Evolutionary conservation across 768 basidiomycete genomes (phyloP).

Genomic region (Termitomyces sp.): DNA sequence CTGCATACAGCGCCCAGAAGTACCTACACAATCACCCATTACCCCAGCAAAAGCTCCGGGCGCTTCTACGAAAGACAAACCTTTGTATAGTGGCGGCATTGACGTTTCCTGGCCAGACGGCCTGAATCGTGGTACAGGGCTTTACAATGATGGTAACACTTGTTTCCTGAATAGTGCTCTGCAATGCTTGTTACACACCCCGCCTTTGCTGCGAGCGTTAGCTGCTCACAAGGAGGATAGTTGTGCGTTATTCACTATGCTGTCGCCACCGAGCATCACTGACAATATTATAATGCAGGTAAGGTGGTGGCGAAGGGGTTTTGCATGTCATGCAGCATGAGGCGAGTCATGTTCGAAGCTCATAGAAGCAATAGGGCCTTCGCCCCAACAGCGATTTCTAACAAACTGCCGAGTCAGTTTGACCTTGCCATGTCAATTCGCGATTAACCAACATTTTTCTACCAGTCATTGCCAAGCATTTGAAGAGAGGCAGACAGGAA

Average conservation of each 20-base stretch:
- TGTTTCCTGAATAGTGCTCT: slow-evolving; percentile 95
- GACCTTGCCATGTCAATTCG: background rate
- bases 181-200: slow-evolving; percentile 90
- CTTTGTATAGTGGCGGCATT: slow-evolving; percentile 49
- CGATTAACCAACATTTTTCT: slow-evolving; percentile 3
- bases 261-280: background rate
- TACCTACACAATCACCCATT: slow-evolving; percentile 11
- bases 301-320: slow-evolving; percentile 41
- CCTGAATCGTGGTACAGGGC: slow-evolving; percentile 49
- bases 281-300: slow-evolving; percentile 24
- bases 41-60: slow-evolving; percentile 17
- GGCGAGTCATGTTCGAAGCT: slow-evolving; percentile 49
- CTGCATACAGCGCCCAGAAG: slow-evolving; percentile 14
- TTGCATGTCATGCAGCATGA: slow-evolving; percentile 78
- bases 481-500: slow-evolving; percentile 90
- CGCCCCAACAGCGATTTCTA: slow-evolving; percentile 60
- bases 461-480: slow-evolving; percentile 84
- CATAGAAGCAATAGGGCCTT: slow-evolving; percentile 46
- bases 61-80: slow-evolving; percentile 25
- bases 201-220: slow-evolving; percentile 71
- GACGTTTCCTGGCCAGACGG: slow-evolving; percentile 59
- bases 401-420: slow-evolving; percentile 62
- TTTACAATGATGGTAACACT: slow-evolving; percentile 87
- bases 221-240: slow-evolving; percentile 43
- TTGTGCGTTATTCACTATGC: slow-evolving; percentile 44